phyloP scores from a whole-genome alignment of 1,284 basidiomycete genomes.

The Ceratobasidium papillatum region DNA sequence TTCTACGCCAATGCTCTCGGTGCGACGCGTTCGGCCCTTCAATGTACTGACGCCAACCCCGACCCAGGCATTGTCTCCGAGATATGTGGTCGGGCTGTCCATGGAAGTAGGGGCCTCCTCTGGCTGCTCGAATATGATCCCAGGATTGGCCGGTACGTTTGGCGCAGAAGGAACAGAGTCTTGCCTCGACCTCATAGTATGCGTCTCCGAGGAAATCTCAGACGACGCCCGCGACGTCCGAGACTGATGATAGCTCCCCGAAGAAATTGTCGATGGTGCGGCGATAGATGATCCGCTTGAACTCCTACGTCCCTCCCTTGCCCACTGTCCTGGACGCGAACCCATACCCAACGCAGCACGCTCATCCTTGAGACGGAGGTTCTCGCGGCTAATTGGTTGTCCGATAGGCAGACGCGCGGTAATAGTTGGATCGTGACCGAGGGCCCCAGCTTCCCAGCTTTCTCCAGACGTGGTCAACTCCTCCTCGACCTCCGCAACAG shows the following conservation, averaged over 20 bases:
- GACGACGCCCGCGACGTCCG: slow-evolving; percentile 32
- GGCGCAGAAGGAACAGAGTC: slow-evolving; percentile 54
- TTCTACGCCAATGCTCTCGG: background rate
- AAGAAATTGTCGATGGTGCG: slow-evolving; percentile 57
- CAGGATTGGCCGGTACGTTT: background rate
- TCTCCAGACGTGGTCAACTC: slow-evolving; percentile 45
- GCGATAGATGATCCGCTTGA: slow-evolving; percentile 74
- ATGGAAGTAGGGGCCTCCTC: background rate
- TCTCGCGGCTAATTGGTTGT: slow-evolving; percentile 1
- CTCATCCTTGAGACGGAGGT: slow-evolving; percentile 47
- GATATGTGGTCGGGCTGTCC: background rate
- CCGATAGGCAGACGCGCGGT: background rate
- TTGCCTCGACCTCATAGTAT: slow-evolving; percentile 58
- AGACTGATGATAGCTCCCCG: slow-evolving; percentile 30
- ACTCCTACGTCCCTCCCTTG: slow-evolving; percentile 51
- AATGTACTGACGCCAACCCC: slow-evolving; percentile 5
- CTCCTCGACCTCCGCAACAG: slow-evolving; percentile 2
- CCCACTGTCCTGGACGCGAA: slow-evolving; percentile 46
- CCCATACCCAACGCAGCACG: slow-evolving; percentile 50
- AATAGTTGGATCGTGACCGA: slow-evolving; percentile 16
- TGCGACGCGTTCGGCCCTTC: background rate
- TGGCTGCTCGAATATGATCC: slow-evolving; percentile 5
- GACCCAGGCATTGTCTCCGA: slow-evolving; percentile 13
- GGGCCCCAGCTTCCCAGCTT: slow-evolving; percentile 47
- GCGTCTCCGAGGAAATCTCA: slow-evolving; percentile 57